Evolutionary conservation across 202 grass and related monocot species (phyloP).

Genomic region (Elaeis oleifera): DNA sequence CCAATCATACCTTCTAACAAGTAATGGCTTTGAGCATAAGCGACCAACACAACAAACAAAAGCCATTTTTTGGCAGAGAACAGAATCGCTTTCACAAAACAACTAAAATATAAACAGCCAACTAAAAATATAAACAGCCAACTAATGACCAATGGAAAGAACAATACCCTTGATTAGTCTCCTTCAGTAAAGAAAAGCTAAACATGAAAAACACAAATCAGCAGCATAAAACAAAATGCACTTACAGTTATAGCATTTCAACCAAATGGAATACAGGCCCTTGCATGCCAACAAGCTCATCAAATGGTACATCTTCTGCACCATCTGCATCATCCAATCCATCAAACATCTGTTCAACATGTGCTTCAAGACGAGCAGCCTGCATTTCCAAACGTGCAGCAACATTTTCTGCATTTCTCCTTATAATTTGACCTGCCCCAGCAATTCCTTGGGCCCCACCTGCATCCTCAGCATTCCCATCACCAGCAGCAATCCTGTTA

Average conservation of each 20-base stretch:
- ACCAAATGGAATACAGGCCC: slow-evolving; percentile 98
- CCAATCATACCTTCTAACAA: too few relatives aligned
- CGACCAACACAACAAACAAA: too few relatives aligned
- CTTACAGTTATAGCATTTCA: slow-evolving; percentile 98
- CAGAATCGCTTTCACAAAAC: too few relatives aligned
- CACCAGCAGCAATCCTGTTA: slow-evolving; percentile 56
- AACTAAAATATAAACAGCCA: too few relatives aligned
- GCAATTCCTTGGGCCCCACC: slow-evolving; percentile 69
- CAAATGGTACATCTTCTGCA: slow-evolving; percentile 95
- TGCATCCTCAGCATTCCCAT: slow-evolving; percentile 61
- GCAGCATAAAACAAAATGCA: background rate
- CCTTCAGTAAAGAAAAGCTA: slow-evolving; percentile 1
- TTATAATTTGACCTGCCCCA: slow-evolving; percentile 71
- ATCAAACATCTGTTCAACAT: slow-evolving; percentile 99
- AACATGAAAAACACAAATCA: background rate
- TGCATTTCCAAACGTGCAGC: slow-evolving; percentile 73
- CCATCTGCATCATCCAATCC: slow-evolving; percentile 96
- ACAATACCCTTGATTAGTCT: too few relatives aligned
- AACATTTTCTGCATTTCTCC: slow-evolving; percentile 97
- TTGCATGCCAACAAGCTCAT: slow-evolving; percentile 98
- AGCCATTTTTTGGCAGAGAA: too few relatives aligned
- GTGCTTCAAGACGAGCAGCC: slow-evolving; percentile 70
- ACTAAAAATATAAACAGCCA: too few relatives aligned
- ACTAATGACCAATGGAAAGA: too few relatives aligned
- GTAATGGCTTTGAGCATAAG: too few relatives aligned